Percentiles rank a stretch among this genome's conserved stretches.
Evolutionary conservation across 164 flowering plant genomes (phyloP).

Genomic region (Vitis riparia): DNA sequence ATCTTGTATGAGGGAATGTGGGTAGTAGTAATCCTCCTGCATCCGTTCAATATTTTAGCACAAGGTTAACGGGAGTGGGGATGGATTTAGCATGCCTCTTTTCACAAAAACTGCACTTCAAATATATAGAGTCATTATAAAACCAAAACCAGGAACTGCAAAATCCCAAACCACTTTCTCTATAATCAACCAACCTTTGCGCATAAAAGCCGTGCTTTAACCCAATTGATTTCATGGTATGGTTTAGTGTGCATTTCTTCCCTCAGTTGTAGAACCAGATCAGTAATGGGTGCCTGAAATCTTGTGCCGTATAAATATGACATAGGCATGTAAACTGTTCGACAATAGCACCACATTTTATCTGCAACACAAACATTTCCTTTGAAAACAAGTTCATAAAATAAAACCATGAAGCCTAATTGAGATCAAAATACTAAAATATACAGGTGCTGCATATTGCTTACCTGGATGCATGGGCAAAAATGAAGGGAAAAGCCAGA

Average conservation of each 20-base stretch:
- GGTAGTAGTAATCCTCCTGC: slow-evolving; percentile 45
- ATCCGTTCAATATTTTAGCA: background rate
- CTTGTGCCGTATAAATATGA: too few relatives aligned
- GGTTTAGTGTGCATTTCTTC: slow-evolving; percentile 43
- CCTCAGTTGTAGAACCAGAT: slow-evolving; percentile 37
- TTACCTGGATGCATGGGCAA: too few relatives aligned
- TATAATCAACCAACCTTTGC: slow-evolving; percentile 24
- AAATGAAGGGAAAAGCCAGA: too few relatives aligned
- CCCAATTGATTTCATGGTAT: slow-evolving; percentile 41
- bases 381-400: too few relatives aligned
- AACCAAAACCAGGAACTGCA: background rate
- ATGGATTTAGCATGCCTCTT: too few relatives aligned
- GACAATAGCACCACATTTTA: slow-evolving; percentile 11
- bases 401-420: too few relatives aligned
- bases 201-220: slow-evolving; percentile 28
- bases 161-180: too few relatives aligned
- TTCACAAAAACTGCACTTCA: background rate
- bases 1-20: slow-evolving; percentile 39
- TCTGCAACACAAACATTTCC: too few relatives aligned
- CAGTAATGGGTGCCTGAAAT: too few relatives aligned
- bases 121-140: background rate
- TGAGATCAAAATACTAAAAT: too few relatives aligned
- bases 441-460: too few relatives aligned
- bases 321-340: slow-evolving; percentile 1
- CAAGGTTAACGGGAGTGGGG: too few relatives aligned